phyloP scores from a whole-genome alignment of 805 yeast genomes.

The Metschnikowia lochheadii region DNA sequence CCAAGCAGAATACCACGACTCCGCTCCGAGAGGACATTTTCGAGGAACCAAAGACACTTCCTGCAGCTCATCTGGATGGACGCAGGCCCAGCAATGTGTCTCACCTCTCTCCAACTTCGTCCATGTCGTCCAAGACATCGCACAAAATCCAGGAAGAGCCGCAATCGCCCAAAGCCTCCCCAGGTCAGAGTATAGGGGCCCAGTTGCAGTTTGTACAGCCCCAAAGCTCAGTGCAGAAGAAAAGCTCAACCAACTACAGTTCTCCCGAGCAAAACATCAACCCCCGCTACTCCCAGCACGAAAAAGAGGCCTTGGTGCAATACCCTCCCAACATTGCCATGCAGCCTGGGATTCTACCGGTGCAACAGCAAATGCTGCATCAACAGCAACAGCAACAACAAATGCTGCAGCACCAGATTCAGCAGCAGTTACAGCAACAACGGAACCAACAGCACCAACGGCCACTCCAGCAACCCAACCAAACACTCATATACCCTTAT shows the following conservation, averaged over 20 bases:
- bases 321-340: not conserved
- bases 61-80: constrained; percentile 3
- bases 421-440: not conserved
- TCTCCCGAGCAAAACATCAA: not conserved
- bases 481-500: not conserved
- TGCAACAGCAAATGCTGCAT: not conserved
- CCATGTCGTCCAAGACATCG: constrained; percentile 32
- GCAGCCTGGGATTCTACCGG: not conserved
- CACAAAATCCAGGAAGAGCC: constrained; percentile 31
- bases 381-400: not conserved
- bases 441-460: not conserved
- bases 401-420: constrained; percentile 4
- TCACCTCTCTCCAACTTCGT: constrained; percentile 34
- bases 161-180: constrained; percentile 40
- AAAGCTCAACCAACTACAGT: not conserved
- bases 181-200: constrained; percentile 9
- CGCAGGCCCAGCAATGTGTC: constrained; percentile 2
- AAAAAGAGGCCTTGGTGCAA: not conserved
- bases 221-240: not conserved
- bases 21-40: constrained; percentile 39
- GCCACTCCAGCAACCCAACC: not conserved
- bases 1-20: constrained; percentile 14
- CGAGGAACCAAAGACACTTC: constrained; percentile 16
- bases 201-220: not conserved
- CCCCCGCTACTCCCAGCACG: not conserved